These are phyloP conservation scores for Xylaria digitata DNA, from an alignment of 2,329 filamentous ascomycete species.

Conservation along the genomic window DNA sequence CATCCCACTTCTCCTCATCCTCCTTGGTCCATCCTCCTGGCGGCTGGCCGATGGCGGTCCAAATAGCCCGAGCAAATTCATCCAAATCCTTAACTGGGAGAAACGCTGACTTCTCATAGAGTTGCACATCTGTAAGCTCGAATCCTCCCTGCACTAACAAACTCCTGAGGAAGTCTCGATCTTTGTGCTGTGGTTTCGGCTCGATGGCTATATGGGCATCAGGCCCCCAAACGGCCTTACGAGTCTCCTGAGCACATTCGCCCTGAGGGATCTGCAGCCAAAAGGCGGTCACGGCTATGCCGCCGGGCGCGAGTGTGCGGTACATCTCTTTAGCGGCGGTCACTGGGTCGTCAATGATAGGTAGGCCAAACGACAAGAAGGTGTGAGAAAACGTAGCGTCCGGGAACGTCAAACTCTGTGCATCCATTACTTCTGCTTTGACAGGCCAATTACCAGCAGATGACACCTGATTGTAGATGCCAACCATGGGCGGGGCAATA, in stretches of 20 bases:
- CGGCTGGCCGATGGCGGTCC: constrained; percentile 39
- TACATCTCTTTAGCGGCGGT: constrained; percentile 9
- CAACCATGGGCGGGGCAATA: constrained; percentile 28
- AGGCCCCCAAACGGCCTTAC: constrained; percentile 35
- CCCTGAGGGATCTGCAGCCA: constrained; percentile 41
- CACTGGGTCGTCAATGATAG: constrained; percentile 36
- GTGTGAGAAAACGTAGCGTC: constrained; percentile 36
- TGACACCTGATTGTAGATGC: constrained; percentile 36
- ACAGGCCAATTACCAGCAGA: constrained; percentile 32
- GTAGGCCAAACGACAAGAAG: constrained; percentile 41
- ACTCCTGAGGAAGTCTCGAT: constrained; percentile 29
- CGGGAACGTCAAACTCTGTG: constrained; percentile 37
- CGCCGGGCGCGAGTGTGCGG: constrained; percentile 24
- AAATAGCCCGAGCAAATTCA: constrained; percentile 38
- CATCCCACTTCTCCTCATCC: constrained; percentile 40
- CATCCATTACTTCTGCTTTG: constrained; percentile 38
- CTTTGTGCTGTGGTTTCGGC: constrained; percentile 37
- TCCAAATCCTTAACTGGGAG: constrained; percentile 34
- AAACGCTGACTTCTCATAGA: constrained; percentile 37
- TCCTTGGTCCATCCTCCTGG: constrained; percentile 37
- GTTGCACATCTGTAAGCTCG: constrained; percentile 24
- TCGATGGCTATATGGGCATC: constrained; percentile 34
- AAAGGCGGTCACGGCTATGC: constrained; percentile 40
- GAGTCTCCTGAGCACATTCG: constrained; percentile 37
- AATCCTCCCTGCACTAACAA: constrained; percentile 37